Percentiles rank a stretch among this genome's conserved stretches.
Conservation (phyloP, 495 filamentous ascomycete species). For the Xylaria curta region DNA sequence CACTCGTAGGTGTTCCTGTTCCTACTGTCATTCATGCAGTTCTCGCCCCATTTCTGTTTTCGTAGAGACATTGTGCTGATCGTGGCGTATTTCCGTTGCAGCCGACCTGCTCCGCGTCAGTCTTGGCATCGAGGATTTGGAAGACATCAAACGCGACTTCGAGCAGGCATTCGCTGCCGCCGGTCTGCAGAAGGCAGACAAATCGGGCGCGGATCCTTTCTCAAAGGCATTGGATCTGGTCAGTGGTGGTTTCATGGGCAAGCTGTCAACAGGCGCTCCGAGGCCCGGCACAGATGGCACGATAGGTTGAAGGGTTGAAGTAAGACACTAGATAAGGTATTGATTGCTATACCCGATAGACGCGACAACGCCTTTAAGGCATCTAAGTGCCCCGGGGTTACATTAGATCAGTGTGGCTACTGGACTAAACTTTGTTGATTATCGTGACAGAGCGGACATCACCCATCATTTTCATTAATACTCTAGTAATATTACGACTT, state of each 20-base stretch:
- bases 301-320: slow-evolving; percentile 25
- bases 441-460: background rate
- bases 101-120: slow-evolving; percentile 48
- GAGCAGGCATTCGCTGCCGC: slow-evolving; percentile 51
- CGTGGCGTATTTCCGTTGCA: slow-evolving; percentile 15
- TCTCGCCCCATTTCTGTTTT: background rate
- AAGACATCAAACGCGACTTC: slow-evolving; percentile 50
- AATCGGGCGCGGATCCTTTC: slow-evolving; percentile 38
- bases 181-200: slow-evolving; percentile 37
- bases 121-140: slow-evolving; percentile 49
- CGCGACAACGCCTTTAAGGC: background rate
- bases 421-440: background rate
- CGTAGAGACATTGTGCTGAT: background rate
- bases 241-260: slow-evolving; percentile 42
- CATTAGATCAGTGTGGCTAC: background rate
- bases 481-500: background rate
- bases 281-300: slow-evolving; percentile 43
- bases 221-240: slow-evolving; percentile 40
- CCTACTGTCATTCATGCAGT: background rate
- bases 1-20: slow-evolving; percentile 41
- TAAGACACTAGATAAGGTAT: background rate
- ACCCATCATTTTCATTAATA: background rate
- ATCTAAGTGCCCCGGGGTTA: background rate
- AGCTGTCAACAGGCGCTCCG: slow-evolving; percentile 39
- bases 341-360: background rate